Conservation (phyloP, 1,139 yeast genomes). For the Pichia kudriavzevii region DNA sequence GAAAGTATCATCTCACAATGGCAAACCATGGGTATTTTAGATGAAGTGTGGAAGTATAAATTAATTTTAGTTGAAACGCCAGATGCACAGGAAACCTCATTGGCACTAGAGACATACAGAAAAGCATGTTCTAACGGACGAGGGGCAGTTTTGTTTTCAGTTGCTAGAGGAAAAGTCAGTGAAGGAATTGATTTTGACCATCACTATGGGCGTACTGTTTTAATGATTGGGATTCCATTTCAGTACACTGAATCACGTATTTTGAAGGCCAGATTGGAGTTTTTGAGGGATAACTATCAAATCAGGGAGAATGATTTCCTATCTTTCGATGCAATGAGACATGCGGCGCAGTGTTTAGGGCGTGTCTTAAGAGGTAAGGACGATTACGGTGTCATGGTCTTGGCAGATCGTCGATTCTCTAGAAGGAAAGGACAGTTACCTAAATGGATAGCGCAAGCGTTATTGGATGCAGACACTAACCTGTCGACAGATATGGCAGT, state of each 20-base stretch:
- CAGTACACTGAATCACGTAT: constrained; percentile 97
- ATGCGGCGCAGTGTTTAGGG: constrained; percentile 98
- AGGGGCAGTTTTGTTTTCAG: constrained; percentile 92
- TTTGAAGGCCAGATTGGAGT: constrained; percentile 87
- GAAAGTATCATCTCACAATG: constrained; percentile 96
- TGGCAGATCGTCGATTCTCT: constrained; percentile 89
- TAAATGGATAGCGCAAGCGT: constrained; percentile 93
- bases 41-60: constrained; percentile 97
- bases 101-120: constrained; percentile 91
- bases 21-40: constrained; percentile 97
- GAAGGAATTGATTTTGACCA: constrained; percentile 99
- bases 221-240: constrained; percentile 98
- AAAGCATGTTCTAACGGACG: constrained; percentile 96
- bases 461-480: constrained; percentile 84
- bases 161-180: constrained; percentile 97
- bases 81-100: constrained; percentile 95
- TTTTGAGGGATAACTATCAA: constrained; percentile 84
- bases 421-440: constrained; percentile 84
- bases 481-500: constrained; percentile 96
- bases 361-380: constrained; percentile 95
- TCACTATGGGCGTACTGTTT: constrained; percentile 93
- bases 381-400: constrained; percentile 97
- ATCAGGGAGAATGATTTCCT: constrained; percentile 89
- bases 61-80: constrained; percentile 96
- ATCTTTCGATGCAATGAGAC: constrained; percentile 99